phyloP scores from a whole-genome alignment of 2,329 filamentous ascomycete species.

The Hymenoscyphus infarciens region DNA sequence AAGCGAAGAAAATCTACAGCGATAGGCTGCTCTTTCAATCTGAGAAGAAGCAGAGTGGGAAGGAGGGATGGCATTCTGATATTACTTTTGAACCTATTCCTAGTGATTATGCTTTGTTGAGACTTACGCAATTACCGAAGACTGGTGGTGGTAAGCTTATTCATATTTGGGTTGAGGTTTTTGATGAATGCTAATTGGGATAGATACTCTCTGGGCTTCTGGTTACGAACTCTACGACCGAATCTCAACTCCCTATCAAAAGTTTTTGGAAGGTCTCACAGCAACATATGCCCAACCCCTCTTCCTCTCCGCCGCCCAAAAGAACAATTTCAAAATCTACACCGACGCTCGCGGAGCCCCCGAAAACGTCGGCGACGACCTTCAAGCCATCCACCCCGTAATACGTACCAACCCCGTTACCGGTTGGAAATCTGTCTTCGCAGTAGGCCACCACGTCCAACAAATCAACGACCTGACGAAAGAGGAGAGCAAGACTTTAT shows the following conservation, averaged over 20 bases:
- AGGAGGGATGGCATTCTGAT: conserved; percentile 56
- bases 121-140: conserved; percentile 31
- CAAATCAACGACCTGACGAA: conserved; percentile 47
- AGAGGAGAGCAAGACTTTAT: conserved; percentile 15
- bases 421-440: conserved; percentile 54
- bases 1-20: conserved; percentile 50
- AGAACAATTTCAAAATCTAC: conserved; percentile 46
- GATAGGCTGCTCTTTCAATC: conserved; percentile 37
- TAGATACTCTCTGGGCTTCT: conserved; percentile 63
- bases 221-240: conserved; percentile 64
- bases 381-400: conserved; percentile 51
- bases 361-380: conserved; percentile 46
- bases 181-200: conserved; percentile 14
- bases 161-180: neutral
- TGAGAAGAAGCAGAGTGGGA: conserved; percentile 45
- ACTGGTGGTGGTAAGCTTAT: conserved; percentile 33
- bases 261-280: conserved; percentile 56
- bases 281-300: conserved; percentile 51
- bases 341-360: conserved; percentile 44
- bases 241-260: conserved; percentile 51
- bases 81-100: conserved; percentile 64
- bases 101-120: conserved; percentile 54
- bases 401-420: conserved; percentile 56
- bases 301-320: conserved; percentile 47
- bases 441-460: conserved; percentile 48